Evolutionary conservation across 225 moss, liverwort and hornwort genomes (phyloP).

Genomic region (Marchantia paleacea): DNA sequence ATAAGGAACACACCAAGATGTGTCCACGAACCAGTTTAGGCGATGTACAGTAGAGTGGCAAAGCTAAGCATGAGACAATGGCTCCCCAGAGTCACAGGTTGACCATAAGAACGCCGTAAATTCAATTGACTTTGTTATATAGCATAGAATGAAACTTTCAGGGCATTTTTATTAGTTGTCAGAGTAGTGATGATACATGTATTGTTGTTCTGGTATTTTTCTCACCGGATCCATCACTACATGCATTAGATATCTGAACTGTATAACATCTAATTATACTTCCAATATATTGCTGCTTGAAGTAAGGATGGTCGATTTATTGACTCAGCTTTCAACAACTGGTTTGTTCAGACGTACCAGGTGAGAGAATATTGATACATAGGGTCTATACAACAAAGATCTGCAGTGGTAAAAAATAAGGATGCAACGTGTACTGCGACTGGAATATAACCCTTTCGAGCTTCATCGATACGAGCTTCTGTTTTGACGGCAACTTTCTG

Average conservation of each 20-base stretch:
- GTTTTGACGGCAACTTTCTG: slow-evolving; percentile 63
- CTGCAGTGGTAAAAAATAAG: slow-evolving; percentile 57
- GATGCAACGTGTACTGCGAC: slow-evolving; percentile 65
- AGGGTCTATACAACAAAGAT: slow-evolving; percentile 63
- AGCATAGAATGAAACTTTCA: no score
- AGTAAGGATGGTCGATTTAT: background rate
- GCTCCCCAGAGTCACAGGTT: no score
- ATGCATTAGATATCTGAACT: background rate
- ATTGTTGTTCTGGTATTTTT: no score
- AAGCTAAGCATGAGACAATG: no score
- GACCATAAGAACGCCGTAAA: no score
- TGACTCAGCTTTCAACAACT: background rate
- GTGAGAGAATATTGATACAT: slow-evolving; percentile 78
- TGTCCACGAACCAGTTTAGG: no score
- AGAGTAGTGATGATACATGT: no score
- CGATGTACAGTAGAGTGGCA: no score
- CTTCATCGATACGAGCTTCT: slow-evolving; percentile 67
- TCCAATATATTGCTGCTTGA: background rate
- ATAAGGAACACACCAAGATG: no score
- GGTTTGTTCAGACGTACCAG: slow-evolving; percentile 39
- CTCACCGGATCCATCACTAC: background rate
- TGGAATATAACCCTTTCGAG: slow-evolving; percentile 62
- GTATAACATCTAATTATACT: background rate
- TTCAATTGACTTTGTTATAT: no score
- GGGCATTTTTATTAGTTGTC: no score